Base-by-base conservation (phyloP, 805 yeast genomes). In the Isabelozyma heimii region DNA sequence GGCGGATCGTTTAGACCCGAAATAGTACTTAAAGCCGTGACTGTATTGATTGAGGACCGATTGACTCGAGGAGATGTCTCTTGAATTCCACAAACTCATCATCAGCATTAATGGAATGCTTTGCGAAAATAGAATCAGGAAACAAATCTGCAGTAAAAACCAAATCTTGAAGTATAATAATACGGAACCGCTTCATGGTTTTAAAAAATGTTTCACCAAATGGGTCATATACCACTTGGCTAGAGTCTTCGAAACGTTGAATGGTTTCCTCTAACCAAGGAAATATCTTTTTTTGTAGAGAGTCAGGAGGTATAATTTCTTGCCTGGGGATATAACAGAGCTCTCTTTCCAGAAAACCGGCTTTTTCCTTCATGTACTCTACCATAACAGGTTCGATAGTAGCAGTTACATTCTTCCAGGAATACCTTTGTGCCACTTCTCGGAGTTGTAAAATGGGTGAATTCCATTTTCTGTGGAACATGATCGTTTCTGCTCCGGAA, bases 231-330 rank as follows among this genome's bases (percentile, higher is more conserved):
- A 12, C 13, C 8, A 12, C 35, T 10, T 12, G 35, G 8, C 13
- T 6, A 28, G 35, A 10, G 35, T 28, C 35, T 28, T 28, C 35
- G 13, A 28, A 28, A 10, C 13, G 13, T 28, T 28, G 13, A 8
- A 8, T 27, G 7, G 9, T 27, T 4, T 37, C 47, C 20, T 49
- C 52, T 15, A 49, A 40, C 52, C 52, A 49, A 3, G 52, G 52
- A 26, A 46, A 49, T 16, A 49, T 46, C 45, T 35, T 49, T 16
- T 27, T 43, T 15, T 40, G 10, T 13, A 49, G 38, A 7, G 39
- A 12, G 4, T 46, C 43, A 4, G 49, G 47, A 15, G 49, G 47
- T 4, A 3, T 27, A 2, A 35, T 5, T 2, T 4, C 8, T 3
- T 20, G 39, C 15, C 52, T 20, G 4, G 41, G 40, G 13, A 49